Evolutionary conservation across 768 basidiomycete genomes (phyloP), one percentile per base, ranked within the genome.

Genomic region (Rhizopogon roseolus): DNA sequence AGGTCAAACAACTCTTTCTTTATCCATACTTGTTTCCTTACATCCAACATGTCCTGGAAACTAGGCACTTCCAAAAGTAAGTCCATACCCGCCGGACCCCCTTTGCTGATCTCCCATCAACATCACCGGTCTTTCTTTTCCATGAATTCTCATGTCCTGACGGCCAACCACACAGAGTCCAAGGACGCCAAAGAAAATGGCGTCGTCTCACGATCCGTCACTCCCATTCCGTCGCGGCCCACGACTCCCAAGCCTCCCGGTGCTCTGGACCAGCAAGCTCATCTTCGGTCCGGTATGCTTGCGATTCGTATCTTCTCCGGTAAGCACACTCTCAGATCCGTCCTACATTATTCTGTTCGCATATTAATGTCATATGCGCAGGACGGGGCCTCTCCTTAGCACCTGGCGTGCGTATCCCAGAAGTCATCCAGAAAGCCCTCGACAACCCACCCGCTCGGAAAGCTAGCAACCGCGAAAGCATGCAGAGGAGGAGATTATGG

Each of bases 281-380:
- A 87, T 67, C 88, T 90, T 61, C 81, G 91, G 70, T 88, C 83
- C 42, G 96, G 96, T 48, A 86, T 95, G 80, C 85, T 98, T 62
- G 95, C 92, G 58, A 94, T 99, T 69, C 85, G 93, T 56, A 93
- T 99, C 66, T 95, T 95, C 74, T 94, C 89, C 62, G 90, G 90
- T 90, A 57, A 58, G 81, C 63, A 62, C 50, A 66, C 16, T 25
- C 32, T 44, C 41, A 60, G 19, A 6, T 66, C 60, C 11, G 5
- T 41, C 19, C 1, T 22, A 6, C 27, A 7, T 40, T 49, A 36
- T 34, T 43, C 49, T n/a, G 36, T 36, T 29, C 43, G 5, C 19
- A 27, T 27, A 28, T 22, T 53, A 43, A 16, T 25, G 5, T 36
- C 32, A 17, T 16, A 25, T 22, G 40, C 55, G 39, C 56, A 84